Percentiles rank a stretch among this genome's conserved stretches.
phyloP scores from a whole-genome alignment of 1,139 yeast genomes.

The Ashbya aceris region DNA sequence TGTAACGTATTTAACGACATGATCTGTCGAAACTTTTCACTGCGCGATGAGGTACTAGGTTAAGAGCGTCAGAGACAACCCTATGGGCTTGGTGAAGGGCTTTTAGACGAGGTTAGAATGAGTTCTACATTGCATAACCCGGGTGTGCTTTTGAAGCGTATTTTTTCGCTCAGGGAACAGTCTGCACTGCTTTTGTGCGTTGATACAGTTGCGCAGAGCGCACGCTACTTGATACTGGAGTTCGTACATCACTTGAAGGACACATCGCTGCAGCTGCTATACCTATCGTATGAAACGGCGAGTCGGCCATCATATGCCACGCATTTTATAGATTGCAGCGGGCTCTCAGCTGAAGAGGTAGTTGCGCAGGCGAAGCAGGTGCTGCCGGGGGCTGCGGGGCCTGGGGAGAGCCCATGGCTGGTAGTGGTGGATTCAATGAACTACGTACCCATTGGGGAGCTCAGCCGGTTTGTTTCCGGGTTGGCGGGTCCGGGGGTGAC shows the following conservation, averaged over 20 bases:
- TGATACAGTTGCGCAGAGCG: conserved; percentile 66
- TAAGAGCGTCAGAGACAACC: not conserved
- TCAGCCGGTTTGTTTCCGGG: conserved; percentile 46
- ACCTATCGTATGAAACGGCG: conserved; percentile 56
- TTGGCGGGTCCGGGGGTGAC: conserved; percentile 47
- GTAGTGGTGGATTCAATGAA: conserved; percentile 61
- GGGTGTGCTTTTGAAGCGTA: conserved; percentile 48
- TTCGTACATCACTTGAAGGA: conserved; percentile 35
- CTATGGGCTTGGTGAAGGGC: not conserved
- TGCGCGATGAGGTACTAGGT: not conserved
- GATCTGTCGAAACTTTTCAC: not conserved
- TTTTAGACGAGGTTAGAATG: conserved; percentile 16
- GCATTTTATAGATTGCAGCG: conserved; percentile 42
- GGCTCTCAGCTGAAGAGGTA: conserved; percentile 23
- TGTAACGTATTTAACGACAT: not conserved
- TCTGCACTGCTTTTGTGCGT: conserved; percentile 62
- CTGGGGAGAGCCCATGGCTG: conserved; percentile 11
- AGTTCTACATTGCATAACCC: conserved; percentile 43
- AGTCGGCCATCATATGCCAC: conserved; percentile 42
- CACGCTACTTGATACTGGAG: conserved; percentile 47
- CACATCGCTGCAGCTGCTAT: conserved; percentile 33
- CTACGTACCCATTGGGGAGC: conserved; percentile 39
- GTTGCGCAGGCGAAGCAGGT: conserved; percentile 23
- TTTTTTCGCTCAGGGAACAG: conserved; percentile 57
- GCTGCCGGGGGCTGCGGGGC: conserved; percentile 14